Evolutionary conservation across 2,329 filamentous ascomycete species (phyloP).

Genomic region (Ploettnerulaceae sp.): DNA sequence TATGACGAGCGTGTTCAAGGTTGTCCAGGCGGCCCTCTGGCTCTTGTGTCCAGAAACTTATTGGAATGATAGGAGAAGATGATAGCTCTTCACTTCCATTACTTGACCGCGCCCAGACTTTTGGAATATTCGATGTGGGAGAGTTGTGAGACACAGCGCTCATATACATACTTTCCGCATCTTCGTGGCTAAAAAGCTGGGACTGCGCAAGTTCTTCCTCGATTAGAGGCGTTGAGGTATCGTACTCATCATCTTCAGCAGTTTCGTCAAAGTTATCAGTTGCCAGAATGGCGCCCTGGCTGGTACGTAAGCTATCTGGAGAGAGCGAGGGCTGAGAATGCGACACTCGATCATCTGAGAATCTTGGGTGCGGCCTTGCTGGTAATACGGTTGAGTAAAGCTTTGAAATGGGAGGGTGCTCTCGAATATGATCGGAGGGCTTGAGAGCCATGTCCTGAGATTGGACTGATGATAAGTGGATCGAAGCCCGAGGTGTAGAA

Average conservation of each 20-base stretch:
- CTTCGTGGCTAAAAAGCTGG: conserved; percentile 70
- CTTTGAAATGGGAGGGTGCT: conserved; percentile 9
- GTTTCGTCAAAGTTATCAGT: conserved; percentile 5
- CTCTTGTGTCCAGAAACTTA: neutral
- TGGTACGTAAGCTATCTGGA: neutral
- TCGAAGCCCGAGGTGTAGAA: conserved; percentile 51
- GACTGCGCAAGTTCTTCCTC: conserved; percentile 57
- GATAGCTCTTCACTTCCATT: conserved; percentile 15
- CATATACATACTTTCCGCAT: conserved; percentile 85
- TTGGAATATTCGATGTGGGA: conserved; percentile 23
- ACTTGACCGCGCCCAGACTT: conserved; percentile 26
- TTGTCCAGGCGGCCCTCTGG: conserved; percentile 22
- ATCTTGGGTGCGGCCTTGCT: conserved; percentile 21
- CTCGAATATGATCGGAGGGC: neutral
- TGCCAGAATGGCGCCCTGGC: neutral
- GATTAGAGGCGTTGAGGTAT: conserved; percentile 16
- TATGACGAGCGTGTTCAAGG: conserved; percentile 25
- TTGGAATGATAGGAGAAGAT: conserved; percentile 23
- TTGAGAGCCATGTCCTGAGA: conserved; percentile 29
- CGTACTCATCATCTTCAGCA: conserved; percentile 22
- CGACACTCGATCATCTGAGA: conserved; percentile 29
- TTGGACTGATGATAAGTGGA: conserved; percentile 23
- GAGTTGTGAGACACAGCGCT: conserved; percentile 55
- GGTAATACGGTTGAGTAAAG: conserved; percentile 30
- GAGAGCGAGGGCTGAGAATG: conserved; percentile 29